Percentiles rank a stretch among this genome's conserved stretches.
Conservation (phyloP, 1,284 basidiomycete genomes). For the Thelephora terrestris region DNA sequence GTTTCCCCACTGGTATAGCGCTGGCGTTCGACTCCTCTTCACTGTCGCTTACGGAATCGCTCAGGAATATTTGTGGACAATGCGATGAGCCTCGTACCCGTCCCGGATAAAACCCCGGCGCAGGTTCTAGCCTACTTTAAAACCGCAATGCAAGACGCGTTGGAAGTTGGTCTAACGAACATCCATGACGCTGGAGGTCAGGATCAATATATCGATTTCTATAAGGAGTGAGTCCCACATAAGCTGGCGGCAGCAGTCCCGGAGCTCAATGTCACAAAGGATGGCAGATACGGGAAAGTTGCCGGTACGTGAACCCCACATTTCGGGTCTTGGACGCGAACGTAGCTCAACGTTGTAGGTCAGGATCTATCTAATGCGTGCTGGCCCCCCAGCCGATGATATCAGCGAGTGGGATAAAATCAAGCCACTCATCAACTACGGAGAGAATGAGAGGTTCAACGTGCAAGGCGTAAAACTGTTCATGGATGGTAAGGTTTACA, state of each 20-base stretch:
- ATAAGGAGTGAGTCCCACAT: constrained; percentile 39
- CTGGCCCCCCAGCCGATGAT: neutral
- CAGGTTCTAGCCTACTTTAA: constrained; percentile 54
- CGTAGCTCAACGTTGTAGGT: constrained; percentile 30
- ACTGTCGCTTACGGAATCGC: neutral
- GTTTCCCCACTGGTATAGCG: constrained; percentile 61
- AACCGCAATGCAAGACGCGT: constrained; percentile 55
- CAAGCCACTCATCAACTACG: constrained; percentile 52
- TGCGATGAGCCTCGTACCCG: constrained; percentile 58
- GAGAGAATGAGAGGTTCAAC: constrained; percentile 51
- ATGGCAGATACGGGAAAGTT: constrained; percentile 47
- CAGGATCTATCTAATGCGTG: constrained; percentile 65
- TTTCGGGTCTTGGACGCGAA: neutral
- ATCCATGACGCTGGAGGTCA: constrained; percentile 72
- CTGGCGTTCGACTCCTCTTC: constrained; percentile 1
- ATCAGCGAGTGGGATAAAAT: constrained; percentile 42
- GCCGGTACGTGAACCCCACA: constrained; percentile 36
- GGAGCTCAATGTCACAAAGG: constrained; percentile 5
- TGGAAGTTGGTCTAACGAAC: constrained; percentile 68
- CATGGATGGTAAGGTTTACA: constrained; percentile 47
- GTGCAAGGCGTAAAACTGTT: constrained; percentile 80
- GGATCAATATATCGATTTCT: constrained; percentile 51
- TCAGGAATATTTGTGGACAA: constrained; percentile 65
- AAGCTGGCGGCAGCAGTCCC: neutral
- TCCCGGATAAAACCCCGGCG: constrained; percentile 50